phyloP scores from a whole-genome alignment of 345 rosid species.

The Acer yangbiense region DNA sequence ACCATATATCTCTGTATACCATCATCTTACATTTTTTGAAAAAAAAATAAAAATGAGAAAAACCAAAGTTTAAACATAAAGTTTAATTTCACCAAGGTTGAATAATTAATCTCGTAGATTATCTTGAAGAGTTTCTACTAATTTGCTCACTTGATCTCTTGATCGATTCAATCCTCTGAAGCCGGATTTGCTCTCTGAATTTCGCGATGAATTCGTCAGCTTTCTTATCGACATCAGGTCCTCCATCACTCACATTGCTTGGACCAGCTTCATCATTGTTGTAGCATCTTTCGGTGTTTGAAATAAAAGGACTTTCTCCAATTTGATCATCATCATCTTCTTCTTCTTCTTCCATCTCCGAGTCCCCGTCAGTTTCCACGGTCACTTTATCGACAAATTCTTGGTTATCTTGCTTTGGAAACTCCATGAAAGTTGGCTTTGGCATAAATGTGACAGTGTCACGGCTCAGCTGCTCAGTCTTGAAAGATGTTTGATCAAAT shows the following conservation, averaged over 20 bases:
- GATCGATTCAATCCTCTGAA: constrained; percentile 89
- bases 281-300: constrained; percentile 2
- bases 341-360: constrained; percentile 34
- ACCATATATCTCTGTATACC: constrained; percentile 25
- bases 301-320: constrained; percentile 14
- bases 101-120: constrained; percentile 6
- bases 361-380: constrained; percentile 38
- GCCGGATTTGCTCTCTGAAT: constrained; percentile 97
- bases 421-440: constrained; percentile 37
- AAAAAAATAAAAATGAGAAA: not conserved
- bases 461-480: constrained; percentile 24
- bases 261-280: constrained; percentile 31
- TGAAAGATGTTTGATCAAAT: constrained; percentile 30
- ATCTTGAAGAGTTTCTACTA: constrained; percentile 27
- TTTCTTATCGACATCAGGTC: constrained; percentile 90
- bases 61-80: constrained; percentile 1
- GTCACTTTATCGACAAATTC: constrained; percentile 33
- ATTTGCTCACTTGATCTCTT: constrained; percentile 61
- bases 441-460: constrained; percentile 18
- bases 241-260: constrained; percentile 40
- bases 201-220: constrained; percentile 98
- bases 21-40: constrained; percentile 12
- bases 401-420: constrained; percentile 26
- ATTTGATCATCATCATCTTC: constrained; percentile 25
- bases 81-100: not conserved